phyloP scores from a whole-genome alignment of 2,329 filamentous ascomycete species.

The Fusarium mundagurra region DNA sequence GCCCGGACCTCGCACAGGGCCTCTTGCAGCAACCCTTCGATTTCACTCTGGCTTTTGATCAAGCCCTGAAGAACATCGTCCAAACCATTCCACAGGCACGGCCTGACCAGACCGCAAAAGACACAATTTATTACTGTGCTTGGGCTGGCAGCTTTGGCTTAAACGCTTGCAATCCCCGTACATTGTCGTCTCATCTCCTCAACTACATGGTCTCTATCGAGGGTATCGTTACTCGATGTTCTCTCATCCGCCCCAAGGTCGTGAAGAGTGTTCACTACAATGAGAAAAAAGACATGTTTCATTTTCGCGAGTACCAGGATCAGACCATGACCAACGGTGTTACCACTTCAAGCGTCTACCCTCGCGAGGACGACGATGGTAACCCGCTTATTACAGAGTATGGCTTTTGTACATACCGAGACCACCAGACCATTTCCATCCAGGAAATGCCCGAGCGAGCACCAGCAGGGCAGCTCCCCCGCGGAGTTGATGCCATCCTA shows the following conservation, averaged over 20 bases:
- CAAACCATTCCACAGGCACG: constrained; percentile 80
- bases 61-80: constrained; percentile 88
- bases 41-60: constrained; percentile 86
- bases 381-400: constrained; percentile 96
- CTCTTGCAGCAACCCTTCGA: constrained; percentile 90
- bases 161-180: constrained; percentile 93
- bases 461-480: constrained; percentile 92
- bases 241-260: constrained; percentile 94
- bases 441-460: constrained; percentile 99
- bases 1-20: constrained; percentile 78
- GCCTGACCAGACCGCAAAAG: constrained; percentile 78
- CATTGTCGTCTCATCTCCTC: constrained; percentile 85
- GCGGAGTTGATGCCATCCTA: constrained; percentile 94
- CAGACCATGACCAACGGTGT: constrained; percentile 97
- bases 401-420: constrained; percentile 92
- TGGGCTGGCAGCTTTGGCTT: constrained; percentile 96
- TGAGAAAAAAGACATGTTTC: constrained; percentile 85
- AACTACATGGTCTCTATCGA: constrained; percentile 98
- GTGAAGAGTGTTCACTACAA: constrained; percentile 98
- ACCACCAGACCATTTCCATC: constrained; percentile 97
- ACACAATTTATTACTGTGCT: constrained; percentile 94
- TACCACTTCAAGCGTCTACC: constrained; percentile 91
- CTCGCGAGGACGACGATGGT: constrained; percentile 90
- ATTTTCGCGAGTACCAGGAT: constrained; percentile 90
- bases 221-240: constrained; percentile 96